These are phyloP conservation scores for Coniella vitis DNA, from an alignment of 2,329 filamentous ascomycete genomes.

Conservation along the genomic window DNA sequence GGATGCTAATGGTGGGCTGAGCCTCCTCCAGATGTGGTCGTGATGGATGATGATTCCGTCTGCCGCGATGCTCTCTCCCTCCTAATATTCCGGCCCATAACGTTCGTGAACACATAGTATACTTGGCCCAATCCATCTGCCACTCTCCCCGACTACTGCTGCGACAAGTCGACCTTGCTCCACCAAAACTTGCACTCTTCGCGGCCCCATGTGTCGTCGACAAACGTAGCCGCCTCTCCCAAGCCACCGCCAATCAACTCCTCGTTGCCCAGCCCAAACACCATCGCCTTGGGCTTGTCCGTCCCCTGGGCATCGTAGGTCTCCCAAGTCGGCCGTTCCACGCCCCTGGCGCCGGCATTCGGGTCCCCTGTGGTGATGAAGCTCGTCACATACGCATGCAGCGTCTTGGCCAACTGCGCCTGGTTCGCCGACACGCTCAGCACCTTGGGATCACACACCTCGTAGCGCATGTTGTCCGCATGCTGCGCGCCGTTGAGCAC, in stretches of 20 bases:
- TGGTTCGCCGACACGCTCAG: constrained; percentile 31
- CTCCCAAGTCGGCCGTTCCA: constrained; percentile 30
- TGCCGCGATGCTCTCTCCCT: too few species aligned
- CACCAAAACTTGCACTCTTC: constrained; percentile 42
- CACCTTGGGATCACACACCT: constrained; percentile 32
- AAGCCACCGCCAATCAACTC: constrained; percentile 37
- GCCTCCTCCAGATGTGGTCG: too few species aligned
- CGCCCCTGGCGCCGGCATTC: constrained; percentile 26
- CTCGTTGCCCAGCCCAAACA: constrained; percentile 39
- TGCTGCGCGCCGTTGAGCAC: constrained; percentile 39
- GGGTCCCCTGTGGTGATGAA: constrained; percentile 41
- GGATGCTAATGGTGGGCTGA: too few species aligned
- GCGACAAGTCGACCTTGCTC: constrained; percentile 32
- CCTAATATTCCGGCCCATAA: too few species aligned
- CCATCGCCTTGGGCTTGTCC: constrained; percentile 28
- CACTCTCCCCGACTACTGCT: too few species aligned
- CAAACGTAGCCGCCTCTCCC: constrained; percentile 30
- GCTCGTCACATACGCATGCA: constrained; percentile 42
- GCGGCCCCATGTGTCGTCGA: constrained; percentile 33
- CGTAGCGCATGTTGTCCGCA: constrained; percentile 41
- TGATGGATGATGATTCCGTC: too few species aligned
- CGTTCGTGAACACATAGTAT: too few species aligned
- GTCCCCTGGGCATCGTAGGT: constrained; percentile 20
- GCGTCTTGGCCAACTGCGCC: constrained; percentile 32
- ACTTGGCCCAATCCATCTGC: too few species aligned